Evolutionary conservation across 2,329 filamentous ascomycete genomes (phyloP).

Genomic region (Didymosphaeria variabile): DNA sequence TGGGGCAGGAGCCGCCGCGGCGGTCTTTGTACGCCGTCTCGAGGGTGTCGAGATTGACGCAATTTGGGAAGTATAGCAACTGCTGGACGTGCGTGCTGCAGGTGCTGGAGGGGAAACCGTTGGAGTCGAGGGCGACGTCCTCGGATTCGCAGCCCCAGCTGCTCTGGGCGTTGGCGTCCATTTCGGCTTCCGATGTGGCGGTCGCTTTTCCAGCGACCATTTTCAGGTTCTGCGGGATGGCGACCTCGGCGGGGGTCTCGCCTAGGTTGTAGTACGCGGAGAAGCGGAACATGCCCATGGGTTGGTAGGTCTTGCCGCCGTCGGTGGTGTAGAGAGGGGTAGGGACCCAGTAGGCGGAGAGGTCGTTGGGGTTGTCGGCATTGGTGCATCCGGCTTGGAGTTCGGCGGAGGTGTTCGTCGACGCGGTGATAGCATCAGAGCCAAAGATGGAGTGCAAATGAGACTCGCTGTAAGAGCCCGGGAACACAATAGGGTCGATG

Average conservation of each 20-base stretch:
- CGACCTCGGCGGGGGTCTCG: conserved; percentile 53
- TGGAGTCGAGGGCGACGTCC: conserved; percentile 27
- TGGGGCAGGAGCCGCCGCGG: conserved; percentile 49
- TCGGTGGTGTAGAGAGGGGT: conserved; percentile 53
- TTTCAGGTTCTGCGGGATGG: conserved; percentile 56
- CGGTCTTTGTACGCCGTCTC: conserved; percentile 49
- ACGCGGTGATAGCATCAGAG: conserved; percentile 53
- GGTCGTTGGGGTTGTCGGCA: conserved; percentile 58
- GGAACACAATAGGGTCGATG: conserved; percentile 56
- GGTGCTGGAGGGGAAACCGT: conserved; percentile 46
- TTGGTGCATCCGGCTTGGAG: conserved; percentile 57
- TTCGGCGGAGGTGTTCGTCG: conserved; percentile 49
- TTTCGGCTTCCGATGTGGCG: conserved; percentile 39
- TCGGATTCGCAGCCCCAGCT: conserved; percentile 42
- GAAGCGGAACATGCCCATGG: conserved; percentile 50
- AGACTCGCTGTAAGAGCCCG: conserved; percentile 50
- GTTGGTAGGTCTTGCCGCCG: conserved; percentile 45
- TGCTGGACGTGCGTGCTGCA: conserved; percentile 57
- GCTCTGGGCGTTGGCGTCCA: conserved; percentile 34
- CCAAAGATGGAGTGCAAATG: conserved; percentile 59
- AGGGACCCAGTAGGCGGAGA: conserved; percentile 58
- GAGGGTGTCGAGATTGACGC: conserved; percentile 50
- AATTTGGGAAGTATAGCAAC: conserved; percentile 57
- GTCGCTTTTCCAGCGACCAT: conserved; percentile 54
- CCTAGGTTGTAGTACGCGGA: conserved; percentile 58